phyloP scores from a whole-genome alignment of 108 stramenopile genomes.

The Skeletonema tropicum region DNA sequence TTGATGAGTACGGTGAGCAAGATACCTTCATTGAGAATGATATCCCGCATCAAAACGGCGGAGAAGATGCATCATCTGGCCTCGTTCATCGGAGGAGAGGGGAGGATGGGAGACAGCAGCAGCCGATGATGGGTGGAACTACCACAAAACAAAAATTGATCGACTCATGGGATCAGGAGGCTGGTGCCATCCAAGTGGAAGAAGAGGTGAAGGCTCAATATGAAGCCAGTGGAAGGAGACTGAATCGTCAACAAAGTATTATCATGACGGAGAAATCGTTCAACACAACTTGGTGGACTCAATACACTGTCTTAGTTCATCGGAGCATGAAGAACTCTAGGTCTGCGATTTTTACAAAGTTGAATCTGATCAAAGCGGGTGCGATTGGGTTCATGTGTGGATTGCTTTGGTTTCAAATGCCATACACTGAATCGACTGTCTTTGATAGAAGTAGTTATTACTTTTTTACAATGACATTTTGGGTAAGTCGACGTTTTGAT shows the following conservation, averaged over 20 bases:
- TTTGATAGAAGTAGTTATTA: conserved; percentile 57
- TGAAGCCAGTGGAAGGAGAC: neutral
- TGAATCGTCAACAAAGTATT: conserved; percentile 7
- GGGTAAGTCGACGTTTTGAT: conserved; percentile 20
- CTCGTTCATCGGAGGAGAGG: neutral
- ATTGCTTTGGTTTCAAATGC: conserved; percentile 63
- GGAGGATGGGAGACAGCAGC: conserved; percentile 2
- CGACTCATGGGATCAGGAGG: conserved; percentile 66
- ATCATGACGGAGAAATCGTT: conserved; percentile 38
- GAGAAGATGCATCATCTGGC: neutral
- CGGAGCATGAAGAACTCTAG: conserved; percentile 69
- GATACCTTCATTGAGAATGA: conserved; percentile 10
- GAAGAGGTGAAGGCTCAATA: conserved; percentile 7
- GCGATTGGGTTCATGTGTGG: conserved; percentile 64
- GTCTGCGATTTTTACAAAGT: conserved; percentile 68
- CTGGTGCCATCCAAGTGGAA: conserved; percentile 50
- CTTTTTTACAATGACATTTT: conserved; percentile 81
- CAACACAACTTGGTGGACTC: conserved; percentile 63
- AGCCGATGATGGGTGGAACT: neutral
- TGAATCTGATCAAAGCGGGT: conserved; percentile 72
- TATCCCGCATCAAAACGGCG: neutral
- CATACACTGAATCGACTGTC: conserved; percentile 61
- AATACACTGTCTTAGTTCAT: conserved; percentile 64
- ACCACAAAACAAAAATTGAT: conserved; percentile 51
- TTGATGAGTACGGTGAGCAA: conserved; percentile 35